Evolutionary conservation across 2,329 filamentous ascomycete species (phyloP), one percentile per base, ranked within the genome.

Genomic region (Colletotrichum australisinense): DNA sequence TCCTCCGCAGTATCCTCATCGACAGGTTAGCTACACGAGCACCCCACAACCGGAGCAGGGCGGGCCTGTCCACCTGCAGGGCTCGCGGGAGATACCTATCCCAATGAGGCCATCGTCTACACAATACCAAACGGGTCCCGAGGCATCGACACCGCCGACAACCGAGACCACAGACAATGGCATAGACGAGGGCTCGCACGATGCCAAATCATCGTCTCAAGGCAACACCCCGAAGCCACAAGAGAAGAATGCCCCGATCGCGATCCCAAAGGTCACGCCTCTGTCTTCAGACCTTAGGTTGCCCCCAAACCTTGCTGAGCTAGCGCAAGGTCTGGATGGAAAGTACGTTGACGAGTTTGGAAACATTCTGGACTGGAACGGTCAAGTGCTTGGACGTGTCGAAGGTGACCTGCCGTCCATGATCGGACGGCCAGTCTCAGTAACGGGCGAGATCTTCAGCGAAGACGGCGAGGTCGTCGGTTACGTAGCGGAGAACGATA

Each of bases 331-430:
- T 22, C 83, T 90, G 26, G 83, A 84, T 59, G 88, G 86, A 55
- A 86, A 86, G 74, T 82, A 78, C 52, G 83, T 90, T 28, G 87
- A 90, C 72, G 88, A 89, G 77, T 88, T 88, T 60, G 88, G 88
- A 67, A 89, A 89, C 78, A 83, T 90, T 38, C 78, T 89, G 19
- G 86, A 87, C 72, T 84, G 82, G 72, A 81, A 86, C 16, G 87
- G 87, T 8, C 85, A 84, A 46, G 86, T 89, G 4, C 82, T 89
- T 3, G 88, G 87, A 42, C 85, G 86, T 55, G 87, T 85, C 6
- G 86, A 85, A 6, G 88, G 88, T 7, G 88, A 90, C 77, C 80
- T 90, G 28, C 88, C 88, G 4, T 85, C 87, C 59, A 89, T 90
- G 85, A 83, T 89, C 6, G 88, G 88, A 38, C 81, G 84, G 53